Conservation (phyloP, 2,329 filamentous ascomycete species). For the Fusarium nodosum region DNA sequence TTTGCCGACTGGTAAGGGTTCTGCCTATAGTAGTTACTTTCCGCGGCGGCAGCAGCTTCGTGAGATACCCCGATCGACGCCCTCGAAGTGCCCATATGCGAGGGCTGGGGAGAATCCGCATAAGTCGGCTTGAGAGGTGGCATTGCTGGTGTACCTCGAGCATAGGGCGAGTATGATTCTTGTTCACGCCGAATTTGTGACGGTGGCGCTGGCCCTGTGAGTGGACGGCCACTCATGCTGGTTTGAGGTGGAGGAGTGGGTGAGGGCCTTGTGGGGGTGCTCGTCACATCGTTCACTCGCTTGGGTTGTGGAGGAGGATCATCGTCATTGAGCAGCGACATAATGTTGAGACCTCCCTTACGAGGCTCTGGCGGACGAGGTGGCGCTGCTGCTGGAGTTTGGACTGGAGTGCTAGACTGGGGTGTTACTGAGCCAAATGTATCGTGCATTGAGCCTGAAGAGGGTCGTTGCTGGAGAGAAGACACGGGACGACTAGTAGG, state of each 20-base stretch:
- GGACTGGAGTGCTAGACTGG: slow-evolving; percentile 50
- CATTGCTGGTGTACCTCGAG: slow-evolving; percentile 61
- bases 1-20: slow-evolving; percentile 55
- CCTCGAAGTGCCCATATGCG: slow-evolving; percentile 62
- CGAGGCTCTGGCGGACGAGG: slow-evolving; percentile 62
- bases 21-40: slow-evolving; percentile 64
- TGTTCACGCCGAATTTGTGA: slow-evolving; percentile 64
- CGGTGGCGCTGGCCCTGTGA: slow-evolving; percentile 57
- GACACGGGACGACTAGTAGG: slow-evolving; percentile 56
- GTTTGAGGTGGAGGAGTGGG: slow-evolving; percentile 64
- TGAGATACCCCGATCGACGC: slow-evolving; percentile 58
- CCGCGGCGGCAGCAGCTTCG: slow-evolving; percentile 50
- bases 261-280: slow-evolving; percentile 58
- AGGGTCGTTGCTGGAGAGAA: slow-evolving; percentile 55
- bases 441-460: slow-evolving; percentile 51
- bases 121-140: slow-evolving; percentile 68
- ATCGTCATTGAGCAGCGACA: slow-evolving; percentile 74
- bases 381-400: slow-evolving; percentile 55
- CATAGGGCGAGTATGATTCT: slow-evolving; percentile 64
- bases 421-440: slow-evolving; percentile 50
- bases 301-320: slow-evolving; percentile 67
- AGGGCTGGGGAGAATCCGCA: slow-evolving; percentile 64
- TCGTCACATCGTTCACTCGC: slow-evolving; percentile 63
- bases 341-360: slow-evolving; percentile 74
- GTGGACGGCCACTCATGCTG: slow-evolving; percentile 57